Evolutionary conservation across 768 basidiomycete species (phyloP).

Genomic region (Pisolithus tinctorius): DNA sequence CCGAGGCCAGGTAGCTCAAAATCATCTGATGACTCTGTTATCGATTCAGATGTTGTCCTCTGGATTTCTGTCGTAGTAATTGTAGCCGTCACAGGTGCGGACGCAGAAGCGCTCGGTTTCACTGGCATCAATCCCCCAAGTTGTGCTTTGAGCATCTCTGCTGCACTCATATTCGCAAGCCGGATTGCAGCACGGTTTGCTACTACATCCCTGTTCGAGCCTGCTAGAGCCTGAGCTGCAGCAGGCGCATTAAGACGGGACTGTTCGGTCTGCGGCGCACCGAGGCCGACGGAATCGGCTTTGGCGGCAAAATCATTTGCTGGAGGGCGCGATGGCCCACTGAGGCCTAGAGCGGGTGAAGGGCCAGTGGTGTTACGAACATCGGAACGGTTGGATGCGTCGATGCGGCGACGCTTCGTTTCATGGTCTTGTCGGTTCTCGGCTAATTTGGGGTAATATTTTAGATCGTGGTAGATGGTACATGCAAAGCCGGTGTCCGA

Average conservation of each 20-base stretch:
- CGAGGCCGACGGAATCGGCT: slow-evolving; percentile 73
- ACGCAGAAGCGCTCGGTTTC: slow-evolving; percentile 28
- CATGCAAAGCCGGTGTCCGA: slow-evolving; percentile 1
- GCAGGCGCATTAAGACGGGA: slow-evolving; percentile 51
- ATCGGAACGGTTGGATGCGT: slow-evolving; percentile 35
- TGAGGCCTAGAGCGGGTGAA: slow-evolving; percentile 24
- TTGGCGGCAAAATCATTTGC: slow-evolving; percentile 64
- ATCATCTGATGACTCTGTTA: slow-evolving; percentile 26
- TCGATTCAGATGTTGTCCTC: slow-evolving; percentile 9
- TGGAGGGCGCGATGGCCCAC: slow-evolving; percentile 40
- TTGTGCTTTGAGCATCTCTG: slow-evolving; percentile 89
- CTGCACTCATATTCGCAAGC: slow-evolving; percentile 95
- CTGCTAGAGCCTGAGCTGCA: slow-evolving; percentile 69
- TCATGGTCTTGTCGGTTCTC: slow-evolving; percentile 93
- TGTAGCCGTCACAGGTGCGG: slow-evolving; percentile 1
- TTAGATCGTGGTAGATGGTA: slow-evolving; percentile 1
- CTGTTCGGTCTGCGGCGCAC: slow-evolving; percentile 53
- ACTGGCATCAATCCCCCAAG: slow-evolving; percentile 49
- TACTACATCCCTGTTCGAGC: slow-evolving; percentile 86
- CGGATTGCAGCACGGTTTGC: slow-evolving; percentile 86
- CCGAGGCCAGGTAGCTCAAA: slow-evolving; percentile 30
- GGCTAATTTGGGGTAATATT: slow-evolving; percentile 39
- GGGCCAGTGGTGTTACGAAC: slow-evolving; percentile 25
- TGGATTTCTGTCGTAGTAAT: slow-evolving; percentile 32
- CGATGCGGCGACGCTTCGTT: slow-evolving; percentile 79